phyloP scores from a whole-genome alignment of 345 rosid species.

The Ceriops zippeliana region DNA sequence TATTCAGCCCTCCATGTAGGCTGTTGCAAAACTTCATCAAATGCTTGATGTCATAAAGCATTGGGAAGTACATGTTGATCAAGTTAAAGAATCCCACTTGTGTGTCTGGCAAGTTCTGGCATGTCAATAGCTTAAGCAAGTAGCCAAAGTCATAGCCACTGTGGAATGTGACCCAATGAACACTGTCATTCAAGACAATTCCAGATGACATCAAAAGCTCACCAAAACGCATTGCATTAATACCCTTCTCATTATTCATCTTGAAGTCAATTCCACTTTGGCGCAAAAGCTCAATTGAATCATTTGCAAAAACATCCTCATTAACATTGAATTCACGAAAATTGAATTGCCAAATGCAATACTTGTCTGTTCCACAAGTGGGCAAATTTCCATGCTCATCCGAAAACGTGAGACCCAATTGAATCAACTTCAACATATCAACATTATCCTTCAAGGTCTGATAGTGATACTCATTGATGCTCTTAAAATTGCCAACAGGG shows the following conservation, averaged over 20 bases:
- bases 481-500: conserved; percentile 50
- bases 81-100: conserved; percentile 46
- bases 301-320: conserved; percentile 53
- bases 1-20: conserved; percentile 79
- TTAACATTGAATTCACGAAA: conserved; percentile 56
- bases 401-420: conserved; percentile 66
- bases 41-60: conserved; percentile 63
- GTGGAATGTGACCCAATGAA: conserved; percentile 77
- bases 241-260: conserved; percentile 49
- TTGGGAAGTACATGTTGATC: conserved; percentile 56
- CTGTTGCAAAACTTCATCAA: conserved; percentile 67
- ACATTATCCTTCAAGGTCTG: conserved; percentile 63
- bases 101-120: conserved; percentile 52
- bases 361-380: conserved; percentile 52
- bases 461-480: conserved; percentile 47
- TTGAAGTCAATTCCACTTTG: conserved; percentile 64
- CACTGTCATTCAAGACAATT: conserved; percentile 58
- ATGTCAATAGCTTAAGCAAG: conserved; percentile 60
- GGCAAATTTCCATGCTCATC: conserved; percentile 68
- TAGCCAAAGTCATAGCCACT: conserved; percentile 79
- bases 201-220: conserved; percentile 76
- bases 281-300: conserved; percentile 58
- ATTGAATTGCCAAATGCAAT: conserved; percentile 76
- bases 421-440: conserved; percentile 68
- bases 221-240: conserved; percentile 46